These are phyloP conservation scores for Xylaria digitata DNA, from an alignment of 2,329 filamentous ascomycete genomes.

Conservation along the genomic window DNA sequence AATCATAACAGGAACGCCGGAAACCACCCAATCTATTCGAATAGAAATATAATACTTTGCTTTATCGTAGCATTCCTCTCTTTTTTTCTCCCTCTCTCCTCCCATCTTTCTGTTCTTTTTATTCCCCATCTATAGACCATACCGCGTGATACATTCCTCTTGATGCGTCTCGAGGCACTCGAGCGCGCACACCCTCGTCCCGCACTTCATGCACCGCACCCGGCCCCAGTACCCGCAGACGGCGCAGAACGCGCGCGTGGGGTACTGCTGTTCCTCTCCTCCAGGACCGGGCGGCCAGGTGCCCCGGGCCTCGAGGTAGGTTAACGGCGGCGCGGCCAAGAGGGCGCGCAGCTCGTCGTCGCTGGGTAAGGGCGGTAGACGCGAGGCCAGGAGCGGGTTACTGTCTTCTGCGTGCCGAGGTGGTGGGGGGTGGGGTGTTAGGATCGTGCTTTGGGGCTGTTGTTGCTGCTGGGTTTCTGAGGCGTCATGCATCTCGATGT, in stretches of 20 bases:
- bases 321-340: slow-evolving; percentile 72
- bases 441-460: slow-evolving; percentile 46
- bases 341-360: slow-evolving; percentile 73
- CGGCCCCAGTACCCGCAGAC: slow-evolving; percentile 86
- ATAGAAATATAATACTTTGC: slow-evolving; percentile 1
- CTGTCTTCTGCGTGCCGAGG: slow-evolving; percentile 55
- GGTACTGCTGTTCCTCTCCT: slow-evolving; percentile 54
- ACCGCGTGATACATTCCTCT: slow-evolving; percentile 76
- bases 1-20: neutral
- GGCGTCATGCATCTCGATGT: slow-evolving; percentile 58
- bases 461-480: slow-evolving; percentile 38
- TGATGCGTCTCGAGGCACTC: slow-evolving; percentile 79
- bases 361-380: slow-evolving; percentile 67
- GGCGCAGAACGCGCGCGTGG: slow-evolving; percentile 76
- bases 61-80: neutral
- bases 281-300: slow-evolving; percentile 50
- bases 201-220: slow-evolving; percentile 81
- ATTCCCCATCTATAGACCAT: slow-evolving; percentile 60
- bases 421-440: slow-evolving; percentile 32
- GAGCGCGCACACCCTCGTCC: slow-evolving; percentile 79
- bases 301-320: slow-evolving; percentile 72
- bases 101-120: slow-evolving; percentile 8
- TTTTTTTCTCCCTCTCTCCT: neutral
- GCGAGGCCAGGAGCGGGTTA: slow-evolving; percentile 68
- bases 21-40: neutral